Evolutionary conservation across 805 yeast genomes (phyloP), one percentile per base, ranked within the genome.

Genomic region (Saturnispora saitoi): DNA sequence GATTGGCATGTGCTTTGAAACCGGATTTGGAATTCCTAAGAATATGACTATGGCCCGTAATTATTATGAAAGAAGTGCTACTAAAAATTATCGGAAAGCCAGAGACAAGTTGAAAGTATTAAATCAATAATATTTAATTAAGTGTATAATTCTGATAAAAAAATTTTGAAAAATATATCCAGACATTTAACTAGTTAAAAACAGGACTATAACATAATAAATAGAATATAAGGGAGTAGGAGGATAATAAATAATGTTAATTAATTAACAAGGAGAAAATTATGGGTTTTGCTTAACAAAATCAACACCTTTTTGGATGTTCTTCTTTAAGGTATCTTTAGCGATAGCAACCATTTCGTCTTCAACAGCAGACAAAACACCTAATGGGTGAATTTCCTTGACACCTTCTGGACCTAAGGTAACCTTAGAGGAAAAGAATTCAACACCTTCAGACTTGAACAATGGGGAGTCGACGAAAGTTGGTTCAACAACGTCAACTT

Each of bases 401-500:
- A 85, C 86, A 82, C 97, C 97, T 56, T 84, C 78, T 65, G 83
- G 84, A 59, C 98, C 98, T 64, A 91, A 81, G 60, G 95, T 86
- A 58, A 93, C 95, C 72, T 81, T 83, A 58, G 96, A 84, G 48
- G 98, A 89, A 77, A 93, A 93, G 86, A 90, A 93, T 55, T 88
- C 91, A 62, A 93, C 86, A 66, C 98, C 98, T 75, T 90, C 96
- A 49, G 67, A 63, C 70, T 83, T 81, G 78, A 75, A 85, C 66
- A 85, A 73, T 64, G 93, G 93, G 57, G 87, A 81, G 68, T 85
- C 93, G 41, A 76, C 72, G 55, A 70, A 76, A 26, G 81, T 63
- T 36, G 81, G 75, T 68, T 81, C 86, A 46, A 71, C 65, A 58
- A 72, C 62, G 48, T 64, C 65, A 48, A 57, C 51, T 60, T 73